Conservation (phyloP, 169 alveolate species). For the Eimeria tenella region DNA sequence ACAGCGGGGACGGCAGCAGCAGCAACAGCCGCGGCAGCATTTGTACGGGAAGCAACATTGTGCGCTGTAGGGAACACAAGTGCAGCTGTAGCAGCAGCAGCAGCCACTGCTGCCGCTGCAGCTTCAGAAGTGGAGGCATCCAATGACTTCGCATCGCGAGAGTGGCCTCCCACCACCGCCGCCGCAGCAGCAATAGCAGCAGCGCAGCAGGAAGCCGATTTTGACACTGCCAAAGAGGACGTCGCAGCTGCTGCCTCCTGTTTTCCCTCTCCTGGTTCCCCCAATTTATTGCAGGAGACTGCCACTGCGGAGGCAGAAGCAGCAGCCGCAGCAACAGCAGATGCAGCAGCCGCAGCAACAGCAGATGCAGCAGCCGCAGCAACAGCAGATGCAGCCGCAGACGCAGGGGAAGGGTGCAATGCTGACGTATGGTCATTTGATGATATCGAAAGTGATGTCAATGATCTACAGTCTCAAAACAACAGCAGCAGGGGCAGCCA, state of each 20-base stretch:
- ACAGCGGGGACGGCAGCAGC: slow-evolving; percentile 3
- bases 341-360: slow-evolving; percentile 17
- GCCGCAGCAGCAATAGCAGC: slow-evolving; percentile 38
- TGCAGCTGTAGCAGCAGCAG: neutral
- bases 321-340: slow-evolving; percentile 6
- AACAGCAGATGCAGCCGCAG: neutral
- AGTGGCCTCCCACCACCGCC: neutral
- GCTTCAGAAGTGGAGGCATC: neutral
- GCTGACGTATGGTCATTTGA: neutral
- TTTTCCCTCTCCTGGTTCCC: neutral
- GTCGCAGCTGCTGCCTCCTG: slow-evolving; percentile 13
- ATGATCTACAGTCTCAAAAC: neutral
- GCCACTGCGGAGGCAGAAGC: neutral
- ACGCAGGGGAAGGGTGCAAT: neutral
- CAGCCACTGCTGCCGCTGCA: neutral
- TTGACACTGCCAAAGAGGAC: neutral
- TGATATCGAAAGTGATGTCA: neutral
- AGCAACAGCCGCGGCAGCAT: neutral
- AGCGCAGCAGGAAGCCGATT: slow-evolving; percentile 1
- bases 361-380: neutral
- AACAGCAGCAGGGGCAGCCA: slow-evolving; percentile 13
- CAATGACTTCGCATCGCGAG: neutral
- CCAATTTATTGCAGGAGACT: neutral
- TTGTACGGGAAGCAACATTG: neutral
- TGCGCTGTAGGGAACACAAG: too few species aligned